These are phyloP conservation scores for Phyllosticta ampelicida DNA, from an alignment of 2,329 filamentous ascomycete genomes.

Conservation along the genomic window DNA sequence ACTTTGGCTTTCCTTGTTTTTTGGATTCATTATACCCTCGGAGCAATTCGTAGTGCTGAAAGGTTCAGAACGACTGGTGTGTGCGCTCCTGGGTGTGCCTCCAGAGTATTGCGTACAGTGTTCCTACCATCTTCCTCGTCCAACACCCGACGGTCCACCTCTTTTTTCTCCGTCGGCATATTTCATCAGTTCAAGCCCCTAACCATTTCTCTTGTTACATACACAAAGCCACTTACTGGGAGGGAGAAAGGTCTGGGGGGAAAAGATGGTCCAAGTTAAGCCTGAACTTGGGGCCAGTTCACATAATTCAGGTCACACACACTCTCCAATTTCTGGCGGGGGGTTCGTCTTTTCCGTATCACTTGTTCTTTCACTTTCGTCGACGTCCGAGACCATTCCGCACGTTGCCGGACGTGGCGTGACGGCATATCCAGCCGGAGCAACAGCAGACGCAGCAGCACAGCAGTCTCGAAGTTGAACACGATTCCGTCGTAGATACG, in stretches of 20 bases:
- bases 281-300: not conserved
- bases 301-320: not conserved
- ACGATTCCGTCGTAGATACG: not conserved
- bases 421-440: not conserved
- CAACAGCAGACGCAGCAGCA: not conserved
- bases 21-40: constrained; percentile 12
- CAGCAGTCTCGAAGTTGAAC: not conserved
- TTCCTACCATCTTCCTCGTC: not conserved
- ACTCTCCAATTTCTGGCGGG: not conserved
- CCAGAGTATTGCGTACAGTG: not conserved
- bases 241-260: not conserved
- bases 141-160: not conserved
- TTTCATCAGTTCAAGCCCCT: not conserved
- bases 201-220: not conserved
- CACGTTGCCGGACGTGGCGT: not conserved
- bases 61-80: constrained; percentile 7
- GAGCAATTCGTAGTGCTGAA: constrained; percentile 10
- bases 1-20: not conserved
- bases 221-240: not conserved
- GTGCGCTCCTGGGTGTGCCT: not conserved
- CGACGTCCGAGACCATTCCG: not conserved
- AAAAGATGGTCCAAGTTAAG: not conserved
- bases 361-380: not conserved
- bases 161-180: not conserved
- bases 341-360: not conserved